These are phyloP conservation scores for Botrytis porri DNA, from an alignment of 2,329 filamentous ascomycete genomes.

Conservation along the genomic window DNA sequence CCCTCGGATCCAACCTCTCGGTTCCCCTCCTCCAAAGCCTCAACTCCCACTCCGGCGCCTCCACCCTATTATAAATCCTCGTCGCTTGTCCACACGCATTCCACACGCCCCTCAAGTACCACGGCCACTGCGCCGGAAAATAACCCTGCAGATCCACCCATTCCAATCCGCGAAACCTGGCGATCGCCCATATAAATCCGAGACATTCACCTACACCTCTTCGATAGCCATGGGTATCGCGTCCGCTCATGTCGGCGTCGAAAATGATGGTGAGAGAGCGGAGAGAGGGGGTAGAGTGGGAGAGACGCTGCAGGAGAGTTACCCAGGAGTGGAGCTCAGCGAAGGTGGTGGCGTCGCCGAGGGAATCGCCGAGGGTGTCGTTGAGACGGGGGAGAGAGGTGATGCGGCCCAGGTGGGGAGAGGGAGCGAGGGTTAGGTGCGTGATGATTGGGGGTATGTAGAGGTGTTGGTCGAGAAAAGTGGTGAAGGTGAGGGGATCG, in stretches of 20 bases:
- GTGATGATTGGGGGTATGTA: not conserved
- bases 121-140: conserved; percentile 6
- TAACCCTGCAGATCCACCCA: not conserved
- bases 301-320: not conserved
- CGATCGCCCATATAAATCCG: conserved; percentile 1
- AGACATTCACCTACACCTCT: not conserved
- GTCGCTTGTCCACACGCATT: not conserved
- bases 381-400: not conserved
- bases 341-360: not conserved
- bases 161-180: not conserved
- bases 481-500: not conserved
- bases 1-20: conserved; percentile 1
- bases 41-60: not conserved
- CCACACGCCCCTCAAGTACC: not conserved
- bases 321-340: not conserved
- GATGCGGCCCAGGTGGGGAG: not conserved
- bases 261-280: not conserved
- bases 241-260: not conserved
- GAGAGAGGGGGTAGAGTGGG: not conserved
- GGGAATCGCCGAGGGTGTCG: not conserved
- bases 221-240: not conserved
- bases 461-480: not conserved
- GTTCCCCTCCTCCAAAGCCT: conserved; percentile 1
- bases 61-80: not conserved
- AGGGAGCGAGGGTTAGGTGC: not conserved